Evolutionary conservation across 2,329 filamentous ascomycete genomes (phyloP).

Genomic region (Sordariomycetes sp.): DNA sequence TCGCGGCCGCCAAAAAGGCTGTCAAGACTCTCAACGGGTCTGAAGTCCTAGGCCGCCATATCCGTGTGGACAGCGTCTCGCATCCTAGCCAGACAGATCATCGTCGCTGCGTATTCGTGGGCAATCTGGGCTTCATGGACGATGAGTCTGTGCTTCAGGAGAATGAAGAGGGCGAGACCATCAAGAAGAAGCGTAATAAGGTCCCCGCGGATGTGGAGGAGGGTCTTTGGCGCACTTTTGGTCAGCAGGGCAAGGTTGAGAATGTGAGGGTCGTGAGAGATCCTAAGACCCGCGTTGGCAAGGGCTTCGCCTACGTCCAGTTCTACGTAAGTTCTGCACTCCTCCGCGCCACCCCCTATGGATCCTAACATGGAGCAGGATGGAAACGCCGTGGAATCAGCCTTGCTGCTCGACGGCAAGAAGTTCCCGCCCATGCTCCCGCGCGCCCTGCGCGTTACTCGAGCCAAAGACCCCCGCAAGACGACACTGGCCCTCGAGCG

Average conservation of each 20-base stretch:
- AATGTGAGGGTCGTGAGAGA: constrained; percentile 90
- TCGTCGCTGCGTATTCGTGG: constrained; percentile 88
- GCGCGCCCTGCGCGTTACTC: constrained; percentile 72
- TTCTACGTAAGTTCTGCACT: constrained; percentile 53
- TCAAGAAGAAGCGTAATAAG: constrained; percentile 65
- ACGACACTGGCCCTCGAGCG: constrained; percentile 37
- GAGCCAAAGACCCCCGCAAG: constrained; percentile 68
- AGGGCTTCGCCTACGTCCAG: constrained; percentile 96
- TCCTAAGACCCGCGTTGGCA: constrained; percentile 82
- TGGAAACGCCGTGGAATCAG: constrained; percentile 80
- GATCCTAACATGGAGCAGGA: constrained; percentile 38
- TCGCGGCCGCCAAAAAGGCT: constrained; percentile 66
- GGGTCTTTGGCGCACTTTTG: constrained; percentile 78
- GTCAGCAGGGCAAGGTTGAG: constrained; percentile 71
- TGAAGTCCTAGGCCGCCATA: constrained; percentile 73
- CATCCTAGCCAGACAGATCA: constrained; percentile 79
- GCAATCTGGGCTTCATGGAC: constrained; percentile 92
- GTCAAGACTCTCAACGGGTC: constrained; percentile 74
- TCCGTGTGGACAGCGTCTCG: constrained; percentile 84
- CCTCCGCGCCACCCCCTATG: neutral
- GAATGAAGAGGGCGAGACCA: constrained; percentile 55
- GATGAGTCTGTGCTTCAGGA: constrained; percentile 68
- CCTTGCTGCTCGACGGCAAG: constrained; percentile 79
- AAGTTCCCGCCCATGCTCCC: constrained; percentile 94
- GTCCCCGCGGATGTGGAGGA: constrained; percentile 82